A percentile compares a stretch with the other conserved stretches of the same genome.
These are phyloP conservation scores for Margaritispora aquatica DNA, from an alignment of 495 filamentous ascomycete genomes.

Conservation along the genomic window DNA sequence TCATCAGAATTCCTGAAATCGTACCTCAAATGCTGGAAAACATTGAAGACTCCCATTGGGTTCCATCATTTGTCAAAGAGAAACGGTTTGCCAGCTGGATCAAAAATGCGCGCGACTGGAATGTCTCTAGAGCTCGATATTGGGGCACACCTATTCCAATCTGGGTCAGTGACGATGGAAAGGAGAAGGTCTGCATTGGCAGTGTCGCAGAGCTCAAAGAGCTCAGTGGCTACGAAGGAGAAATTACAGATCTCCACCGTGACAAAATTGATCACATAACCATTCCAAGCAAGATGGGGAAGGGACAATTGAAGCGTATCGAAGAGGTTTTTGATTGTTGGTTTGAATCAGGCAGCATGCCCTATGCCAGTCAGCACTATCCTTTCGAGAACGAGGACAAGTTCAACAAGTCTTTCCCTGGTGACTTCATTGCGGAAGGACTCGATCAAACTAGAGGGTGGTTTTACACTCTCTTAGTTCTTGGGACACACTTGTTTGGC, in stretches of 20 bases:
- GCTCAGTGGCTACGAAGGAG: constrained; percentile 77
- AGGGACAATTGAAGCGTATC: constrained; percentile 73
- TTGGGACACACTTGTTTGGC: constrained; percentile 88
- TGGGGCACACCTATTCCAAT: constrained; percentile 95
- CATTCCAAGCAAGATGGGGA: constrained; percentile 87
- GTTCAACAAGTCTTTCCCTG: constrained; percentile 81
- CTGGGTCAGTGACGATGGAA: constrained; percentile 84
- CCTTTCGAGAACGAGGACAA: constrained; percentile 87
- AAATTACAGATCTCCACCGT: constrained; percentile 85
- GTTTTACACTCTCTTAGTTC: constrained; percentile 92
- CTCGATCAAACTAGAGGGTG: constrained; percentile 92
- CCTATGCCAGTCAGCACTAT: constrained; percentile 88
- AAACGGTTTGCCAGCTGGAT: constrained; percentile 83
- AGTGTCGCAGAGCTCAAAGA: constrained; percentile 82
- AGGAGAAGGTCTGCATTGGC: constrained; percentile 83
- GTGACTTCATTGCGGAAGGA: constrained; percentile 96
- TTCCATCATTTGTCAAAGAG: constrained; percentile 87
- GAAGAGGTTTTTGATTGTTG: constrained; percentile 97
- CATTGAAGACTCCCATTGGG: constrained; percentile 91
- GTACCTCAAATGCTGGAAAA: constrained; percentile 87
- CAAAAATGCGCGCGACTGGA: constrained; percentile 92
- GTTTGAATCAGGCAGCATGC: constrained; percentile 88
- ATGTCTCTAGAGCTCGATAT: constrained; percentile 90
- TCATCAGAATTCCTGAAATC: constrained; percentile 78
- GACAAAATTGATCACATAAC: constrained; percentile 96